phyloP scores from a whole-genome alignment of 192 early-diverging fungal genomes.

The Haplosporangium gracile region DNA sequence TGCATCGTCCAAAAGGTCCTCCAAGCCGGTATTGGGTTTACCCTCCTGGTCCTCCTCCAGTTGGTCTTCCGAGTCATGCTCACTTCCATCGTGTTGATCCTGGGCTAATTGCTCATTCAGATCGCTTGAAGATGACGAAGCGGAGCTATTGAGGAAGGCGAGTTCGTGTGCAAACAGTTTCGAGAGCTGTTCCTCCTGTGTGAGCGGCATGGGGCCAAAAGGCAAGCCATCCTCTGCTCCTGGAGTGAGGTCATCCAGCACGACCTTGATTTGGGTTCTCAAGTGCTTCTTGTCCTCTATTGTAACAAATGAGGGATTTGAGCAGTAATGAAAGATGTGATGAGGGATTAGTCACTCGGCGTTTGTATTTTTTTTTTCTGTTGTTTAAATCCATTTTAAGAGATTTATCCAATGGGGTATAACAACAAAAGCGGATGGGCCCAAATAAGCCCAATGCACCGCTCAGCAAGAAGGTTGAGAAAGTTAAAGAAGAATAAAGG shows the following conservation, averaged over 20 bases:
- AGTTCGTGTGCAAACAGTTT: slow-evolving; percentile 48
- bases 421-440: not conserved
- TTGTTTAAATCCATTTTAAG: not conserved
- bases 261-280: slow-evolving; percentile 46
- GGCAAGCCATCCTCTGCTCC: not conserved
- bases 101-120: slow-evolving; percentile 20
- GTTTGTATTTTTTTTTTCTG: slow-evolving; percentile 10
- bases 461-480: not conserved
- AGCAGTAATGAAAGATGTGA: not conserved
- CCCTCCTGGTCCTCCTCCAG: not conserved
- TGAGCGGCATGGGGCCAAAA: slow-evolving; percentile 13
- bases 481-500: not conserved
- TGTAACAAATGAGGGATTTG: not conserved
- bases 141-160: slow-evolving; percentile 34
- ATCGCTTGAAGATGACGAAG: slow-evolving; percentile 33
- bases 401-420: not conserved
- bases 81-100: not conserved
- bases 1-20: slow-evolving; percentile 26
- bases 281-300: slow-evolving; percentile 51
- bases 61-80: not conserved
- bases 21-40: not conserved
- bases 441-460: slow-evolving; percentile 4
- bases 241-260: slow-evolving; percentile 31
- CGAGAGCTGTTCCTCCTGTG: slow-evolving; percentile 42
- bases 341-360: not conserved